Conservation (phyloP, 1,284 basidiomycete genomes). For the Sporisorium exsertum region DNA sequence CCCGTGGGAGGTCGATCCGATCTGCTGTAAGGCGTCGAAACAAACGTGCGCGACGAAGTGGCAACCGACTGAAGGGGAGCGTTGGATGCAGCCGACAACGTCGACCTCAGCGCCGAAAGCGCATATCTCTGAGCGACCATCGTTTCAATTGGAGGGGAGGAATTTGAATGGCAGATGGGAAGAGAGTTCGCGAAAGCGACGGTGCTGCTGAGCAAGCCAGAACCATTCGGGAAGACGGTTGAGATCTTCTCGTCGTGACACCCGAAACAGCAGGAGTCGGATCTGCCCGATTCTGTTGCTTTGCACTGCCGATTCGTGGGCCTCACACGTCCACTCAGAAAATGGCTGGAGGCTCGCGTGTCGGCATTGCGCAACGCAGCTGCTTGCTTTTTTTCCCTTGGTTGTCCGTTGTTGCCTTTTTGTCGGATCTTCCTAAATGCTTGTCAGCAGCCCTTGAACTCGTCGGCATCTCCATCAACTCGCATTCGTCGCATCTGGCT, state of each 20-base stretch:
- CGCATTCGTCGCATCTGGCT: neutral
- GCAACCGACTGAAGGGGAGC: slow-evolving; percentile 36
- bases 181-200: neutral
- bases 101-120: slow-evolving; percentile 46
- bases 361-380: neutral
- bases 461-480: neutral
- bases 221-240: neutral
- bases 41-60: slow-evolving; percentile 38
- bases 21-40: slow-evolving; percentile 42
- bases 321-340: neutral
- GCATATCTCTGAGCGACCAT: slow-evolving; percentile 50
- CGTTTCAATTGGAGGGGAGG: neutral
- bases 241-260: slow-evolving; percentile 2
- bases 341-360: neutral
- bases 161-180: neutral
- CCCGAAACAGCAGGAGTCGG: neutral
- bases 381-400: neutral
- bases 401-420: neutral
- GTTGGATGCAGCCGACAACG: slow-evolving; percentile 37
- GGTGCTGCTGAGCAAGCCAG: neutral
- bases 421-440: slow-evolving; percentile 10
- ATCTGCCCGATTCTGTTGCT: neutral
- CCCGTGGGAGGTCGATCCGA: slow-evolving; percentile 35
- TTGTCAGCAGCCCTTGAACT: neutral
- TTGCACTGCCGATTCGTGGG: neutral